Evolutionary conservation across 2,329 filamentous ascomycete species (phyloP), one percentile per base, ranked within the genome.

Genomic region (Trichophyton verrucosum): DNA sequence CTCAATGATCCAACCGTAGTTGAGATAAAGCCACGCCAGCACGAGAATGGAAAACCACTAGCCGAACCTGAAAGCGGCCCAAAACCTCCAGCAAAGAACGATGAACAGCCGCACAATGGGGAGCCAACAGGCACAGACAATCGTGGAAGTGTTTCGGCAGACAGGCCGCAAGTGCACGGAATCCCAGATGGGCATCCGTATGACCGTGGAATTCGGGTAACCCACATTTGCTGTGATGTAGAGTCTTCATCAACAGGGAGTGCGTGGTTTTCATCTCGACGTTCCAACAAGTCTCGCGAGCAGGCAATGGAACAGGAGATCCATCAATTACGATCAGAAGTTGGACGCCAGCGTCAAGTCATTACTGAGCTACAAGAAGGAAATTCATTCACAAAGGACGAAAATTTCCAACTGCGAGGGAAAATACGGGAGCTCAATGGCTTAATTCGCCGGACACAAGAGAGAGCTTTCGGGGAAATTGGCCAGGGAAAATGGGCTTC

Each of bases 401-500:
- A 59, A 38, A 59, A 59, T n/a, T 59, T 59, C 44, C 36, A 59
- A 8, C 42, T 59, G 2, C 57, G 57, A 17, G 57, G 42, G 38
- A 59, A 59, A 36, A 24, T 59, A n/a, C 36, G 42, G 6, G 57
- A 59, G 42, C 15, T 59, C n/a, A 59, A 59, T 42, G 58, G 36
- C 17, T 42, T 61, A 1, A 46, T 62, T 38, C 61, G 58, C 15
- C 22, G 30, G 20, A 58, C 59, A 7, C 61, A 62, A 20, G 58
- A 62, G 38, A 49, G 27, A 30, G 57, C 61, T 38, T 62, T 62
- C 9, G 58, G 59, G 22, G 33, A 46, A 22, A 51, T 62, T 2
- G 44, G 47, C 20, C 24, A 61, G 47, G 61, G 47, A 9, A 60
- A 58, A 49, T 62, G 61, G 61, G 20, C 53, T 7, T 30, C 61